Conservation (phyloP, 2,329 filamentous ascomycete genomes). For the Lachnellula hyalina region DNA sequence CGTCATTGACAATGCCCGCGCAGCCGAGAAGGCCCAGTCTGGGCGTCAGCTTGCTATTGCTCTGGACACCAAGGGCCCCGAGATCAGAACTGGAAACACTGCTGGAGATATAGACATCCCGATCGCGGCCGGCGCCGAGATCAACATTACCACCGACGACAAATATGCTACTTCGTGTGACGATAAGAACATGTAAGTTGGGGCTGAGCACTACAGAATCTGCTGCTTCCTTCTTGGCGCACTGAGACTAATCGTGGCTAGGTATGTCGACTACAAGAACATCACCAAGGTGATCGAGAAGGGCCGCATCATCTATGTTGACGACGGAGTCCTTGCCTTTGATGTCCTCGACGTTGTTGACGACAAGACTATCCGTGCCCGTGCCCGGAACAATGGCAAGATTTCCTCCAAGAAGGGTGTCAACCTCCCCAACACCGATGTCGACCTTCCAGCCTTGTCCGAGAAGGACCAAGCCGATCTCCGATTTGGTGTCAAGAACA, state of each 20-base stretch:
- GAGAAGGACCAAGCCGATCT: conserved; percentile 98
- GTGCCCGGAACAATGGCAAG: conserved; percentile 93
- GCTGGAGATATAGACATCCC: conserved; percentile 67
- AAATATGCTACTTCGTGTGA: conserved; percentile 79
- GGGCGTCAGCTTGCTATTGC: conserved; percentile 94
- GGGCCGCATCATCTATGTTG: conserved; percentile 94
- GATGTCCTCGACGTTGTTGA: conserved; percentile 85
- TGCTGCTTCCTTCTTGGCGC: background rate
- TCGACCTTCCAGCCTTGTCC: conserved; percentile 93
- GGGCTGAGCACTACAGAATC: background rate
- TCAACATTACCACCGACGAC: conserved; percentile 97
- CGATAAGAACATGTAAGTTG: conserved; percentile 83
- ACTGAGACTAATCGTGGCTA: conserved; percentile 33
- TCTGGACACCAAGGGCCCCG: conserved; percentile 77
- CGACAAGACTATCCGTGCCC: conserved; percentile 80
- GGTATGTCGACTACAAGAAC: conserved; percentile 99
- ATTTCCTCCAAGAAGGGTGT: conserved; percentile 99
- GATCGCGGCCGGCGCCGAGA: conserved; percentile 73
- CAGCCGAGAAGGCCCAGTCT: conserved; percentile 69
- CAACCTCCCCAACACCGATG: conserved; percentile 97
- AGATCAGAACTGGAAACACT: conserved; percentile 80
- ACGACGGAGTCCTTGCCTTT: conserved; percentile 96
- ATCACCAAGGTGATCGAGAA: conserved; percentile 95
- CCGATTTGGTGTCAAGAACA: conserved; percentile 94
- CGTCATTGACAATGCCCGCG: conserved; percentile 91